Percentiles rank a stretch among this genome's conserved stretches.
Evolutionary conservation across 1,284 basidiomycete genomes (phyloP).

Genomic region (Cryptococcus sp.): DNA sequence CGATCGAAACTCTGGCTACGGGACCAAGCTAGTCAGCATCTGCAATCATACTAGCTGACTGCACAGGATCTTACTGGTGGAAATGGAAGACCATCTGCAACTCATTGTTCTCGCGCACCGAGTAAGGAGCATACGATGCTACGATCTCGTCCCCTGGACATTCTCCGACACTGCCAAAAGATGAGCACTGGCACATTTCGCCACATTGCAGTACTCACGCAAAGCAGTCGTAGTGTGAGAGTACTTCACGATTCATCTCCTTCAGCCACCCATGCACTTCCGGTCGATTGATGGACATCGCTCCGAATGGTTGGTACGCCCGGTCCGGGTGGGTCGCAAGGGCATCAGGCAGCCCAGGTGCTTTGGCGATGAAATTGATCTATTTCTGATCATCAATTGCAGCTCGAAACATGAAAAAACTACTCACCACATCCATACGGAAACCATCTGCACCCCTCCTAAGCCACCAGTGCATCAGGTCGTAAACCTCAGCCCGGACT

Average conservation of each 20-base stretch:
- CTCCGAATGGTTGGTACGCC: constrained; percentile 62
- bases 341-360: constrained; percentile 65
- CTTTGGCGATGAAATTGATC: constrained; percentile 67
- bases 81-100: constrained; percentile 59
- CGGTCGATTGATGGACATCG: constrained; percentile 53
- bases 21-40: constrained; percentile 5
- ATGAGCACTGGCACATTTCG: background rate
- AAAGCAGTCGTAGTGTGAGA: constrained; percentile 47
- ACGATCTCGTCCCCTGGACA: constrained; percentile 62
- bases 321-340: constrained; percentile 50
- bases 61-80: constrained; percentile 55
- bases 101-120: constrained; percentile 64
- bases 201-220: constrained; percentile 17
- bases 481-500: constrained; percentile 46
- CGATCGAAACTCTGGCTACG: constrained; percentile 42
- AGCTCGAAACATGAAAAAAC: background rate
- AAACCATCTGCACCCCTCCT: constrained; percentile 41
- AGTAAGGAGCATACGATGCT: constrained; percentile 60
- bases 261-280: constrained; percentile 67
- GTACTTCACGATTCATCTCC: constrained; percentile 65
- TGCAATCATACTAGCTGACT: too few relatives aligned
- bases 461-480: constrained; percentile 56
- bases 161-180: constrained; percentile 60
- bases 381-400: constrained; percentile 2
- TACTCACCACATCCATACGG: constrained; percentile 38